Base-by-base conservation (phyloP, 2,329 filamentous ascomycete genomes). In the Aspergillus sp. region DNA sequence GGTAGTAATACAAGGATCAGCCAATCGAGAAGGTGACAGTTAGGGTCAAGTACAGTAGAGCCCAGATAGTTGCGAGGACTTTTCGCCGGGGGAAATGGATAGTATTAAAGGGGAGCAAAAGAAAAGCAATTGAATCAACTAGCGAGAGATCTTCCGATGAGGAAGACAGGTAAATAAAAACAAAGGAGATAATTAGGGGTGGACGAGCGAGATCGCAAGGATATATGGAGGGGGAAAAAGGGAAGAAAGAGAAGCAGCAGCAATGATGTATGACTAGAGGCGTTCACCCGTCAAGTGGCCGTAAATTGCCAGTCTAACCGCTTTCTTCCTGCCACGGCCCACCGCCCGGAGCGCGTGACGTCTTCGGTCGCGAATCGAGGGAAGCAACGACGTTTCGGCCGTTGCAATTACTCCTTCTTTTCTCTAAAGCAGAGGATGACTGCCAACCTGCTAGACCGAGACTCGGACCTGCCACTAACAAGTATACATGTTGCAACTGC, bases 261-360 rank as follows among this genome's bases (percentile, higher is more conserved):
- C 60, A 63, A 73, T 74, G 71, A 73, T 73, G 71, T 72, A 74
- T 71, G 70, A 66, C 64, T 63, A 52, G 32, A 29, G 20, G 45
- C 54, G 6, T 22, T 52, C n/a, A 24, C 39, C 55, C 31, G 50
- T 32, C 50, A 46, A 58, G 66, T 67, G 66, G 65, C 59, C 62
- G 60, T 68, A 67, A 56, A 53, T 12, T 36, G n/a, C 54, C 57
- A 57, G 61, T 12, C 63, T 62, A 66, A 66, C 63, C 62, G 58
- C 63, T 60, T 65, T 61, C 63, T 67, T 73, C 66, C 67, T 74
- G 68, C 70, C 72, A 70, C 61, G 69, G 66, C 67, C 72, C 71
- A 73, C 71, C 62, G 63, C 63, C 64, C 18, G 59, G 61, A 52
- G 65, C 69, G 65, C 67, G 71, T 75, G 72, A 75, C 73, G 70